Base-by-base conservation (phyloP, 2,329 filamentous ascomycete genomes). In the Amylocarpus encephaloides region DNA sequence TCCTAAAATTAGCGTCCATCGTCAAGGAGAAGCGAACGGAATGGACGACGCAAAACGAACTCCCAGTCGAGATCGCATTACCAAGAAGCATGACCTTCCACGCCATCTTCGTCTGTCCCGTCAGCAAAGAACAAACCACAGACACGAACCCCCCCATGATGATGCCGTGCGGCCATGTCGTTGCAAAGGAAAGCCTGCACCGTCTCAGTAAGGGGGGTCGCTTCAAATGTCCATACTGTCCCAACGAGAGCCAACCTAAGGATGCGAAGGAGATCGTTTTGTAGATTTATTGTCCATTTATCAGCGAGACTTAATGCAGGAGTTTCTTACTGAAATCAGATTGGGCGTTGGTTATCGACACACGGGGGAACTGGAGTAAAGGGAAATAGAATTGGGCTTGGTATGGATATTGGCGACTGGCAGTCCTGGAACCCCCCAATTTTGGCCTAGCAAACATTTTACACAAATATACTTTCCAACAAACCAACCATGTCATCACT, bases 221-320 rank as follows among this genome's bases (percentile, higher is more conserved):
- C 52, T 94, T 94, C 75, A 98, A 98, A 68, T 98, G 93, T 63
- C 93, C 93, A 0, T 98, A 98, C 66, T 98, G 93, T 65, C 93
- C 93, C 0, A 82, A 73, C 29, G 92, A 97, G 69, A 89, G 88
- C 41, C 76, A 84, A 57, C 73, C 86, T 1, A 82, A 80, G 58
- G 89, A 96, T 48, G 88, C 90, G 15, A 63, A 51, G 50, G 52
- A 64, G 44, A 63, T 67, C 22, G 56, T 62, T 19, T 52, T 66
- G 46, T 65, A 64, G 44, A 53, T 39, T 39, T 35, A 10, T 34
- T 9, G 29, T 19, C 5, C 5, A 11, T 33, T 9, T 13, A 16
- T n/a, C n/a, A 40, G 38, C 13, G 13, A 36, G 13, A n/a, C 3
- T 9, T 16, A 26, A 39, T 29, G 33, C 6, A 19, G 35, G 13